Percentiles rank a stretch among this genome's conserved stretches.
These are phyloP conservation scores for Phoenix dactylifera DNA, from an alignment of 176 grass and related monocot genomes.

Conservation along the genomic window DNA sequence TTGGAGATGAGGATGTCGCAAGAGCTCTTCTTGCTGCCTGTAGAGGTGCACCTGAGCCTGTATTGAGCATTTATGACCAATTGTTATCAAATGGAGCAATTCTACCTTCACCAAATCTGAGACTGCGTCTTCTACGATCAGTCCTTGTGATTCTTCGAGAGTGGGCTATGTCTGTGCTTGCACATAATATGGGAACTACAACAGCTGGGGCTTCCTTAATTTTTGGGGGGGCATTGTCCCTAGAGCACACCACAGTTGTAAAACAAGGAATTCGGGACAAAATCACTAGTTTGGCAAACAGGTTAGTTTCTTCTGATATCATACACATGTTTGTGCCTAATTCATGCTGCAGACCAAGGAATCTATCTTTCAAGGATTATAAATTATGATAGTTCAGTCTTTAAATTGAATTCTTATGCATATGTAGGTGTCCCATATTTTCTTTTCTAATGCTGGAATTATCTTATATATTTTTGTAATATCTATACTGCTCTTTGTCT, in stretches of 20 bases:
- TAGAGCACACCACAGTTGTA: constrained; percentile 41
- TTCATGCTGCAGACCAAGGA: too few species aligned
- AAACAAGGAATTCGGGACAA: constrained; percentile 64
- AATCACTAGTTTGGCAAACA: constrained; percentile 83
- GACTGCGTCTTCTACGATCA: constrained; percentile 80
- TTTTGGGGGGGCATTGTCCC: constrained; percentile 47
- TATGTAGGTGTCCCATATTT: too few species aligned
- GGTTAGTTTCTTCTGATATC: constrained; percentile 26
- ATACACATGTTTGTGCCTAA: too few species aligned
- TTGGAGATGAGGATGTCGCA: constrained; percentile 85
- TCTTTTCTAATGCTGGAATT: too few species aligned
- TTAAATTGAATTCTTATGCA: too few species aligned
- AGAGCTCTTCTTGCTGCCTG: constrained; percentile 75
- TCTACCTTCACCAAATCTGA: constrained; percentile 63
- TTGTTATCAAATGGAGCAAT: constrained; percentile 76
- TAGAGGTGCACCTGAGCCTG: constrained; percentile 59
- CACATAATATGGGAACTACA: constrained; percentile 49
- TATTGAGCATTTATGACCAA: constrained; percentile 79
- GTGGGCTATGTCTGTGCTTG: constrained; percentile 63
- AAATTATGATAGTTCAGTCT: too few species aligned
- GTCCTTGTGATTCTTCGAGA: constrained; percentile 68
- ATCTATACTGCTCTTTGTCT: too few species aligned
- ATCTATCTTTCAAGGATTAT: too few species aligned
- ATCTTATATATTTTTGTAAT: too few species aligned
- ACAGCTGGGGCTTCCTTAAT: constrained; percentile 52